A percentile compares a stretch with the other conserved stretches of the same genome.
Evolutionary conservation across 192 early-diverging fungal genomes (phyloP).

Genomic region (Coemansia sp.): DNA sequence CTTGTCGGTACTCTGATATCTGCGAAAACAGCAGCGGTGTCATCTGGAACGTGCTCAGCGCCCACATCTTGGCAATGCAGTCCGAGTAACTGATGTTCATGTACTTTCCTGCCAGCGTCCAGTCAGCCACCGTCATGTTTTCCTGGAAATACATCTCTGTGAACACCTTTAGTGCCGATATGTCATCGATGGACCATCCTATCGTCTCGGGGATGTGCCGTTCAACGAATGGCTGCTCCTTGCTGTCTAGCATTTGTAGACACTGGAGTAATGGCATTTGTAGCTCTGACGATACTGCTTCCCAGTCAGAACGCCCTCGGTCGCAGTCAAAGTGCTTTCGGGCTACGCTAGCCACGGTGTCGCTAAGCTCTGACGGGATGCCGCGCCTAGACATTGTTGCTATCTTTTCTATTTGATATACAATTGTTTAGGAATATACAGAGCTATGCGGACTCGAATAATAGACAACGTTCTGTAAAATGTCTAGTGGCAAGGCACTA

Average conservation of each 20-base stretch:
- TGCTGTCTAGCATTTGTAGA: conserved; percentile 27
- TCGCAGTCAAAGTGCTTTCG: conserved; percentile 11
- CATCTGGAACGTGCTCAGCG: conserved; percentile 32
- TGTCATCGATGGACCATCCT: conserved; percentile 35
- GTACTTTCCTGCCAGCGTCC: conserved; percentile 41
- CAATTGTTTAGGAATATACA: too few species aligned
- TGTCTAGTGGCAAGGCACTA: too few species aligned
- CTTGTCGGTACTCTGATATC: conserved; percentile 34
- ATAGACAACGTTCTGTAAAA: not conserved
- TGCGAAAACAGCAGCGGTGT: conserved; percentile 32
- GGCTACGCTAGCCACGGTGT: conserved; percentile 13
- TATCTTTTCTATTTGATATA: not conserved
- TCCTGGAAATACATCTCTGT: conserved; percentile 33
- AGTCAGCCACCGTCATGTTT: conserved; percentile 38
- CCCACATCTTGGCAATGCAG: conserved; percentile 52
- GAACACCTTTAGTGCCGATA: conserved; percentile 29
- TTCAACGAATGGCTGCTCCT: conserved; percentile 1
- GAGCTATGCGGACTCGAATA: too few species aligned
- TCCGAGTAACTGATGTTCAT: conserved; percentile 44
- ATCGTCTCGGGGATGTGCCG: conserved; percentile 14
- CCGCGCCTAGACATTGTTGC: not conserved
- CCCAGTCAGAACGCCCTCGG: conserved; percentile 28
- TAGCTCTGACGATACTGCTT: conserved; percentile 27
- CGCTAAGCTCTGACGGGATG: not conserved
- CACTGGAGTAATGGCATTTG: conserved; percentile 27